These are phyloP conservation scores for Iberis pinnata DNA, from an alignment of 345 rosid genomes.

Conservation along the genomic window DNA sequence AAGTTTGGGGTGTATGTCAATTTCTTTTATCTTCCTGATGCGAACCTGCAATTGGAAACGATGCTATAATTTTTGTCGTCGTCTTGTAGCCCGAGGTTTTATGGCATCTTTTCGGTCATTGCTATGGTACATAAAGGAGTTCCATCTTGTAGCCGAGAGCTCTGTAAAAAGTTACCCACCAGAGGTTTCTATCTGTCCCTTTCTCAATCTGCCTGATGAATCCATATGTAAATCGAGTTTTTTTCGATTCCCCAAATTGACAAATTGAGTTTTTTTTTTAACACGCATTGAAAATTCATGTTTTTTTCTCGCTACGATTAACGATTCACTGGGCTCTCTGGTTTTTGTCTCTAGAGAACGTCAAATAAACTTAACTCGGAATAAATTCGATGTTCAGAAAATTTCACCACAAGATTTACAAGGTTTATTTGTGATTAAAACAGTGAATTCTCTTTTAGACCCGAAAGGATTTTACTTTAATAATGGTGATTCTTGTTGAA, in stretches of 20 bases:
- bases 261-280: conserved; percentile 7
- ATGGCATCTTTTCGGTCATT: too few species aligned
- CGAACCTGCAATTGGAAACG: too few species aligned
- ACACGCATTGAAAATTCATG: neutral
- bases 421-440: conserved; percentile 1
- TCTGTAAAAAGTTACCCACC: conserved; percentile 35
- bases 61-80: too few species aligned
- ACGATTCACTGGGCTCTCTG: neutral
- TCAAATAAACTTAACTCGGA: too few species aligned
- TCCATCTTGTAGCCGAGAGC: conserved; percentile 34
- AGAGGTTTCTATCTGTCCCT: conserved; percentile 29
- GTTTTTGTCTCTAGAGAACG: too few species aligned
- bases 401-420: neutral
- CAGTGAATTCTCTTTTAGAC: neutral
- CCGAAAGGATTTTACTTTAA: neutral
- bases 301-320: neutral
- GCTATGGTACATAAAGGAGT: conserved; percentile 46
- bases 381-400: neutral
- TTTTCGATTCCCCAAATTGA: neutral
- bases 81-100: too few species aligned
- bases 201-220: neutral
- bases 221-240: conserved; percentile 8
- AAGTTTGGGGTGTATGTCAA: too few species aligned
- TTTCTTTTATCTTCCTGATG: too few species aligned
- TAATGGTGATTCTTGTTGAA: neutral